phyloP scores from a whole-genome alignment of 78 protist species.

The Protostelium mycophagum region DNA sequence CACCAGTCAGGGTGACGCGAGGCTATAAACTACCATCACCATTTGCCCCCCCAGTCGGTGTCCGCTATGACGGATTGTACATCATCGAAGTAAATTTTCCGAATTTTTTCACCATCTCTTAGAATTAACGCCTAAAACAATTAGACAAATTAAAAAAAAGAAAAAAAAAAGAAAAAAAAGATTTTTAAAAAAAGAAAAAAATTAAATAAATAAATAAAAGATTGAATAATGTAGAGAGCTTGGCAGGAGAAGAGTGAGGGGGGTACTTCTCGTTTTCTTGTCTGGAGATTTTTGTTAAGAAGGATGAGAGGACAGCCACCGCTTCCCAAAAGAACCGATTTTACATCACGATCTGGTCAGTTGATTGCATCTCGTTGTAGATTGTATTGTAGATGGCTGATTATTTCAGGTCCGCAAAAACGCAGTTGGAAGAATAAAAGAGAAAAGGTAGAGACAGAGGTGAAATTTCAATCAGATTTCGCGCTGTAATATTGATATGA shows the following conservation, averaged over 20 bases:
- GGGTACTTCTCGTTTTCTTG: background rate
- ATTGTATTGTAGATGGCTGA: background rate
- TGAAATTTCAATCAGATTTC: background rate
- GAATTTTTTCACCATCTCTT: no score
- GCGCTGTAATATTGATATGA: background rate
- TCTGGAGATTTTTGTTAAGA: background rate
- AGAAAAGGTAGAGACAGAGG: background rate
- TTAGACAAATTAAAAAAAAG: background rate
- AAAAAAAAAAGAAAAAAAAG: background rate
- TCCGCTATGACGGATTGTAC: background rate
- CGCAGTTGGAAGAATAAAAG: background rate
- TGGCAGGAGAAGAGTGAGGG: background rate
- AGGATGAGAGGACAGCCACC: background rate
- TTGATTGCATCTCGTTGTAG: background rate
- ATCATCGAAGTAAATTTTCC: no score
- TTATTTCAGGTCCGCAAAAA: no score
- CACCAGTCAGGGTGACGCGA: background rate
- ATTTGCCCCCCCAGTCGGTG: background rate
- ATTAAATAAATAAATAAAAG: no score
- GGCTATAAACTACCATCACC: background rate
- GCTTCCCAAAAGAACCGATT: background rate
- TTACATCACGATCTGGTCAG: no score
- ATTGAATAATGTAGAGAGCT: background rate
- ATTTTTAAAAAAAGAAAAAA: no score
- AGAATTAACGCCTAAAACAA: no score